Conservation (phyloP, 2,329 filamentous ascomycete genomes). For the Didymella keratinophila region DNA sequence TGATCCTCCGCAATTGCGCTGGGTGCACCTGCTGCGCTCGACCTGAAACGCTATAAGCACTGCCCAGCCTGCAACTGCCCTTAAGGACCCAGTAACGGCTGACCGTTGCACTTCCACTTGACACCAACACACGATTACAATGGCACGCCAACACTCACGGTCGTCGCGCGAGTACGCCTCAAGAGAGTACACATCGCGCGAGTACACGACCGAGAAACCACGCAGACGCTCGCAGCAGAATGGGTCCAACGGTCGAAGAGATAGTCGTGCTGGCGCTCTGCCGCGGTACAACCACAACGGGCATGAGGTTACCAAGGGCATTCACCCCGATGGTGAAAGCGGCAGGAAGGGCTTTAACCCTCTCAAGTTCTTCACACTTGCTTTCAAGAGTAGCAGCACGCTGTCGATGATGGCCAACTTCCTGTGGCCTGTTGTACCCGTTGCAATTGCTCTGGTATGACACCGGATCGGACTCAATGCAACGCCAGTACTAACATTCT, state of each 20-base stretch:
- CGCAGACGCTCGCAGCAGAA: slow-evolving; percentile 25
- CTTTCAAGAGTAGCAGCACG: slow-evolving; percentile 68
- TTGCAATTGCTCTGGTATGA: slow-evolving; percentile 69
- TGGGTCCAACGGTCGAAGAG: slow-evolving; percentile 16
- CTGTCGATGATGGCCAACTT: slow-evolving; percentile 72
- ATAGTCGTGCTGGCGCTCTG: slow-evolving; percentile 30
- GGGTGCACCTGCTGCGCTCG: slow-evolving; percentile 21
- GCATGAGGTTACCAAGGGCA: slow-evolving; percentile 53
- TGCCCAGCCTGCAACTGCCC: not conserved
- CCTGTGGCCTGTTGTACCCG: slow-evolving; percentile 78
- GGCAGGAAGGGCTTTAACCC: slow-evolving; percentile 72
- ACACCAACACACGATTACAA: slow-evolving; percentile 13
- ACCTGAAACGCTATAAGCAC: slow-evolving; percentile 25
- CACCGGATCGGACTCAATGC: not conserved
- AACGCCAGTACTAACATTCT: slow-evolving; percentile 13
- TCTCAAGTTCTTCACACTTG: slow-evolving; percentile 68
- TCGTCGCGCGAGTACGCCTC: slow-evolving; percentile 22
- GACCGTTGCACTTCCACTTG: not conserved
- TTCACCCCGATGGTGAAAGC: slow-evolving; percentile 68
- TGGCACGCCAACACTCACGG: slow-evolving; percentile 30
- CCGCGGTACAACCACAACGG: slow-evolving; percentile 56
- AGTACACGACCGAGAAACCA: slow-evolving; percentile 37
- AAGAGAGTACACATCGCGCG: slow-evolving; percentile 26
- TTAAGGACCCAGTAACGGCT: slow-evolving; percentile 1
- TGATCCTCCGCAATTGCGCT: slow-evolving; percentile 20